Percentiles rank a stretch among this genome's conserved stretches.
These are phyloP conservation scores for Yamadazyma nakazawae DNA, from an alignment of 805 yeast genomes.

Conservation along the genomic window DNA sequence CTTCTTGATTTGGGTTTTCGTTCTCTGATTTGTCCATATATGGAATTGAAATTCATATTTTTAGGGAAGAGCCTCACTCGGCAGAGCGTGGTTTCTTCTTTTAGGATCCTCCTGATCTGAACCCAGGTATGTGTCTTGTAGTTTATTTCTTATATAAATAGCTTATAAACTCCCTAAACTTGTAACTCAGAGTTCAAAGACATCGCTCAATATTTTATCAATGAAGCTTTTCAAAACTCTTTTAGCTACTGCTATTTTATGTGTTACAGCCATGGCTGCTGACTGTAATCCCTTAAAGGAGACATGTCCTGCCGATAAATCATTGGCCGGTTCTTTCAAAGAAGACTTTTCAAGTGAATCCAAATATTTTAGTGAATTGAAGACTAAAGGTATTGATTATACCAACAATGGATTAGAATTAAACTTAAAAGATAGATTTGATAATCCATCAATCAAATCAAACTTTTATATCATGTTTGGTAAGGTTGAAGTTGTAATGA, in stretches of 20 bases:
- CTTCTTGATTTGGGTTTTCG: not conserved
- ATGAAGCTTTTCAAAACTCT: conserved; percentile 11
- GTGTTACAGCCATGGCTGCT: conserved; percentile 1
- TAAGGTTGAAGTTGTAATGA: conserved; percentile 64
- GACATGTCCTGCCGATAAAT: conserved; percentile 27
- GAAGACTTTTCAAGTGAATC: conserved; percentile 25
- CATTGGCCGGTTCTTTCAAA: conserved; percentile 26
- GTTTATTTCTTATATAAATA: not conserved
- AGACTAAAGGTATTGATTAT: conserved; percentile 28
- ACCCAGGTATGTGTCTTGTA: not conserved
- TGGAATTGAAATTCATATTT: too few species aligned
- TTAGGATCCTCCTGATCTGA: not conserved
- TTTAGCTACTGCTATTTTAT: conserved; percentile 7
- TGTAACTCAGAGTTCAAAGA: not conserved
- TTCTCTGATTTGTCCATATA: not conserved
- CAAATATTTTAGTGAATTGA: conserved; percentile 18
- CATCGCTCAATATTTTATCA: too few species aligned
- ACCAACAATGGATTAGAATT: conserved; percentile 58
- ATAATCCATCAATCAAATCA: conserved; percentile 76
- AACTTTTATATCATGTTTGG: conserved; percentile 89
- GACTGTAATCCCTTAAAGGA: conserved; percentile 28
- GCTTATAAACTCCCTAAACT: not conserved
- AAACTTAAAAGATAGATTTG: conserved; percentile 58
- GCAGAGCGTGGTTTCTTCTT: too few species aligned
- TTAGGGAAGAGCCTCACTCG: too few species aligned